Evolutionary conservation across 2,329 filamentous ascomycete species (phyloP).

Genomic region (Phoma sp.): DNA sequence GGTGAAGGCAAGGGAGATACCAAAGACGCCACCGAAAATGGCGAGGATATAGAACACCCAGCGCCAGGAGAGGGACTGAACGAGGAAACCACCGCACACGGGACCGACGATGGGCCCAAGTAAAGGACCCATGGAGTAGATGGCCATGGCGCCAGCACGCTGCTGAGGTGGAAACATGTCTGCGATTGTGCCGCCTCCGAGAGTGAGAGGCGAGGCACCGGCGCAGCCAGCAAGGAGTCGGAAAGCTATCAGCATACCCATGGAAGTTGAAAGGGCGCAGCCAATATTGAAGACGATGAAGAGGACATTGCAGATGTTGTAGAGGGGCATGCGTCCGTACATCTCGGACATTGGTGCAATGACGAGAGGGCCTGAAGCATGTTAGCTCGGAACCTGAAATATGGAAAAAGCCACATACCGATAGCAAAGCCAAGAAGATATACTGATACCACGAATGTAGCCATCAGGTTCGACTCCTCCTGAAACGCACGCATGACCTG

Average conservation of each 20-base stretch:
- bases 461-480: slow-evolving; percentile 39
- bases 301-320: slow-evolving; percentile 54
- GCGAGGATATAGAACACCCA: slow-evolving; percentile 48
- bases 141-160: slow-evolving; percentile 47
- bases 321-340: slow-evolving; percentile 44
- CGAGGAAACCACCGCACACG: slow-evolving; percentile 44
- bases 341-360: slow-evolving; percentile 49
- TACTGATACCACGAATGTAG: slow-evolving; percentile 49
- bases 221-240: slow-evolving; percentile 47
- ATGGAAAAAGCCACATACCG: neutral
- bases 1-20: slow-evolving; percentile 49
- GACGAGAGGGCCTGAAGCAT: slow-evolving; percentile 39
- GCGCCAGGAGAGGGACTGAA: slow-evolving; percentile 43
- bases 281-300: slow-evolving; percentile 61
- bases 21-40: slow-evolving; percentile 46
- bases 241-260: slow-evolving; percentile 50
- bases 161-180: slow-evolving; percentile 46
- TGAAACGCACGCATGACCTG: slow-evolving; percentile 50
- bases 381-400: neutral
- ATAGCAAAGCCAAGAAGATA: slow-evolving; percentile 51
- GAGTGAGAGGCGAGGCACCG: slow-evolving; percentile 43
- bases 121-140: slow-evolving; percentile 48
- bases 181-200: slow-evolving; percentile 47
- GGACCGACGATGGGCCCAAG: slow-evolving; percentile 48
- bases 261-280: slow-evolving; percentile 45